Base-by-base conservation (phyloP, 2,329 filamentous ascomycete genomes). In the Colletotrichum sp. region DNA sequence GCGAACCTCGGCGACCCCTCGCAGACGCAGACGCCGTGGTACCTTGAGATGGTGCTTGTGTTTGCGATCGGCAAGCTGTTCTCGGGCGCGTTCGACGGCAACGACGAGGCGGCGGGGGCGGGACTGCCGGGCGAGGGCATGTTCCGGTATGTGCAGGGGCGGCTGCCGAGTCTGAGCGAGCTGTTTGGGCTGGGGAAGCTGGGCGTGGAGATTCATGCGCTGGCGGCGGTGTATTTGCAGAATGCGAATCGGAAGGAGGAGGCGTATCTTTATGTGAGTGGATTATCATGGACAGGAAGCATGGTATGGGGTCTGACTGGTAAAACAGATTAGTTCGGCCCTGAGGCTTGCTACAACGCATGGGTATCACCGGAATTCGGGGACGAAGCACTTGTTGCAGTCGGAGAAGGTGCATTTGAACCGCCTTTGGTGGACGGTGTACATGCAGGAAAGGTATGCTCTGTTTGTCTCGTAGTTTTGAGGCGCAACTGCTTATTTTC, bases 381-480 rank as follows among this genome's bases (percentile, higher is more conserved):
- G 70, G 9, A 72, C 75, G 34, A 59, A 72, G 3, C 72, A 65
- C 2, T 27, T 63, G 59, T 15, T 71, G 16, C 61, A 67, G 22
- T 77, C 77, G 11, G 77, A 77, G 25, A 64, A 63, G 34, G 75
- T 75, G 19, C 77, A 78, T 2, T 2, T 76, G 22, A 77, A 77
- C n/a, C 63, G 77, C 2, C 61, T 78, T 4, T 77, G 74, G 77
- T 78, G 77, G 77, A 77, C 77, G 2, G 69, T 78, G 5, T 78
- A 78, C 8, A 77, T 78, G 77, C 77, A 78, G 19, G 77, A 78
- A 36, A 74, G 77, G 77, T 75, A 30, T 25, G 19, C n/a, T 11
- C 13, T 19, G 8, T 8, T 2, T 8, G 8, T 13, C 22, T 5
- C 13, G 8, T 15, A 22, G 11, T 16, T 1, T 2, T 13, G 28